Conservation (phyloP, 805 yeast species). For the Wickerhamiella hasegawae region DNA sequence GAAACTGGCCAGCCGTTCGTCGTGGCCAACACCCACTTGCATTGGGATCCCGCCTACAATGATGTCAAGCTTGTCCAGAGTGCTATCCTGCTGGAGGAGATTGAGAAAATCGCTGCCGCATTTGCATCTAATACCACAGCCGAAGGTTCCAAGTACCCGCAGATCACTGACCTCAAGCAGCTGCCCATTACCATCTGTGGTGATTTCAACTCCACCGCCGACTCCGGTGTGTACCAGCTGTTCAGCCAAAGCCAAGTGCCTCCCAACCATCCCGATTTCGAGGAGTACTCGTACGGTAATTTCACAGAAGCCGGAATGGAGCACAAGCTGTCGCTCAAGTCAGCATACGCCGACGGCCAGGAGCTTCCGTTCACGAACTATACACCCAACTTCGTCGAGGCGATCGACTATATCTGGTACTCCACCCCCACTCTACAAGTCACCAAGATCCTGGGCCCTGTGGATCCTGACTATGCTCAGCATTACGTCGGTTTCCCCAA, state of each 20-base stretch:
- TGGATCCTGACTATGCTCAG: constrained; percentile 61
- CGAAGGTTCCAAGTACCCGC: constrained; percentile 21
- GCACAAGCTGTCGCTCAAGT: constrained; percentile 65
- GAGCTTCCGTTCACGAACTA: constrained; percentile 90
- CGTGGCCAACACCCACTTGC: constrained; percentile 83
- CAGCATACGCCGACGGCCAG: constrained; percentile 70
- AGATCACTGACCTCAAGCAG: constrained; percentile 31
- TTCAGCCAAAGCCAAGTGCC: constrained; percentile 68
- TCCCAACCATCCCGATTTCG: constrained; percentile 56
- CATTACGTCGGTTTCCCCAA: constrained; percentile 86
- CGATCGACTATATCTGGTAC: constrained; percentile 92
- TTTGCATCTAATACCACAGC: constrained; percentile 17
- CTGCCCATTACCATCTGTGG: constrained; percentile 81
- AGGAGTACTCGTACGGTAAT: constrained; percentile 78
- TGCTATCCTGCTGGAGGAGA: constrained; percentile 77
- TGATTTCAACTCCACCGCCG: constrained; percentile 78
- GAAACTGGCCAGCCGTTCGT: constrained; percentile 57
- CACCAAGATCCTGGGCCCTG: constrained; percentile 69
- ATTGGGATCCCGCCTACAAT: constrained; percentile 94
- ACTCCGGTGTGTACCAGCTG: constrained; percentile 85
- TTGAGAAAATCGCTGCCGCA: constrained; percentile 48
- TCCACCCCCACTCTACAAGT: constrained; percentile 69
- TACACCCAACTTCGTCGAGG: constrained; percentile 85
- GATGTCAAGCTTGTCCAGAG: constrained; percentile 95
- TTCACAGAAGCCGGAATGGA: constrained; percentile 79